Evolutionary conservation across 768 basidiomycete genomes (phyloP), one percentile per base, ranked within the genome.

Genomic region (Psilocybe sp.): DNA sequence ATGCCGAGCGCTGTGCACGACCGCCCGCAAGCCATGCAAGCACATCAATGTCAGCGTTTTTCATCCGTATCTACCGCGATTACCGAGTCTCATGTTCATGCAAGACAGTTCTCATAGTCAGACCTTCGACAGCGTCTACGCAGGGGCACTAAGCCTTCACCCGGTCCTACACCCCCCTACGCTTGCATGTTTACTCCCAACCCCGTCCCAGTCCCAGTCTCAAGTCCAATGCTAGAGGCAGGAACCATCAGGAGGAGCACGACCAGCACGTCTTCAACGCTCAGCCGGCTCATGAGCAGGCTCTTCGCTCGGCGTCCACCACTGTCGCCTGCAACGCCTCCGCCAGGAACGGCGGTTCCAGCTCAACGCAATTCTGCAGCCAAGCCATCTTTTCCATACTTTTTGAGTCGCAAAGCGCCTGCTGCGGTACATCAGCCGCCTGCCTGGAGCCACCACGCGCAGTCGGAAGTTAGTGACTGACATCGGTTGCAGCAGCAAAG

Each of bases 151-250:
- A 15, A 7, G 34, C 28, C 34, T 14, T 4, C 39, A 15, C 23
- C 4, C 23, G 23, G 23, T 28, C 4, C 44, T 87, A 87, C 31
- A 80, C 78, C 54, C 87, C 87, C 66, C 85, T 89, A 64, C 68
- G 74, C 60, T 67, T 70, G 87, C 87, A 89, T 57, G 23, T 74
- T 71, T 46, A 58, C 64, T 19, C 56, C 65, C 6, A 72, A 50
- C 80, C 78, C 62, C 79, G 81, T 58, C 62, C 70, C 50, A 61
- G 63, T 82, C n/a, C n/a, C n/a, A n/a, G n/a, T n/a, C 81, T 81
- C 61, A 78, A 45, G 35, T 19, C 51, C 44, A 28, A 18, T n/a
- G 18, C n/a, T 9, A 38, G 37, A 3, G n/a, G n/a, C 37, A 38
- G n/a, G n/a, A 38, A 18, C 9, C 39, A 0, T 16, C 44, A 7